Percentiles rank a stretch among this genome's conserved stretches.
Evolutionary conservation across 192 early-diverging fungal genomes (phyloP).

Genomic region (Chytriomyces confervae): DNA sequence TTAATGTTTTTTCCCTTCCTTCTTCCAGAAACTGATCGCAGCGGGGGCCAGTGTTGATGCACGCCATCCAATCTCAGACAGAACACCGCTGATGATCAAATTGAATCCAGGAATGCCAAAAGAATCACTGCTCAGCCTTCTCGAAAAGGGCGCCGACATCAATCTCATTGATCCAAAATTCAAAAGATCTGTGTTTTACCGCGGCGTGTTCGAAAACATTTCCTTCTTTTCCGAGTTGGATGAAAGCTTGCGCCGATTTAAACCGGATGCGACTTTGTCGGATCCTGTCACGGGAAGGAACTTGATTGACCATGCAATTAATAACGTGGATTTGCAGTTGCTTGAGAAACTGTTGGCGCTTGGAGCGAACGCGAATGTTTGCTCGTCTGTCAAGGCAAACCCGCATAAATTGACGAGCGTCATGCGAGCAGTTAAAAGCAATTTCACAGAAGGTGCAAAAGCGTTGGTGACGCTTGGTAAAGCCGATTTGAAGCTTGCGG

Average conservation of each 20-base stretch:
- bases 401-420: constrained; percentile 44
- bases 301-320: constrained; percentile 53
- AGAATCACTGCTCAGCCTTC: constrained; percentile 1
- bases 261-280: constrained; percentile 43
- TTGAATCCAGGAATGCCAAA: constrained; percentile 11
- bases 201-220: constrained; percentile 23
- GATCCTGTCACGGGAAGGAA: constrained; percentile 46
- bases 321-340: constrained; percentile 25
- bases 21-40: neutral
- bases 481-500: constrained; percentile 23
- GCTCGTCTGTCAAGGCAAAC: constrained; percentile 28
- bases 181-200: constrained; percentile 35
- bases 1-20: too few relatives aligned
- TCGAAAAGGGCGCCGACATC: constrained; percentile 36
- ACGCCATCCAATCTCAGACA: constrained; percentile 15
- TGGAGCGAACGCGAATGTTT: constrained; percentile 47
- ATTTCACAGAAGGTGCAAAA: constrained; percentile 37
- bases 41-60: constrained; percentile 37
- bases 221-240: neutral
- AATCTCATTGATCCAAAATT: constrained; percentile 34
- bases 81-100: constrained; percentile 21
- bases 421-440: constrained; percentile 44
- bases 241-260: constrained; percentile 9
- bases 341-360: constrained; percentile 45
- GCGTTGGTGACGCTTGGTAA: constrained; percentile 2